Conservation (phyloP, 805 yeast genomes). For the Myxozyma melibiosi region DNA sequence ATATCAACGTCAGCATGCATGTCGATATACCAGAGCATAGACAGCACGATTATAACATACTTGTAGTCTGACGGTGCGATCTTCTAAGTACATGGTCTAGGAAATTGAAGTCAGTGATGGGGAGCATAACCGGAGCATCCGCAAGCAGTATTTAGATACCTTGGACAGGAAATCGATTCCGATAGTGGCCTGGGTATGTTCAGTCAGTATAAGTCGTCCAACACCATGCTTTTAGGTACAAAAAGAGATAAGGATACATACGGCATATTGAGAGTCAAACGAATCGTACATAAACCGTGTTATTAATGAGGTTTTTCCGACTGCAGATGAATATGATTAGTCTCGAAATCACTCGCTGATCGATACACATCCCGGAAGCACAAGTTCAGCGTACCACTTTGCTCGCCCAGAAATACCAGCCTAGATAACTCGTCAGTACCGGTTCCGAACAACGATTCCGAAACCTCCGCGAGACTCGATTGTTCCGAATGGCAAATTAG, state of each 20-base stretch:
- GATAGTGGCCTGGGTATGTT: conserved; percentile 69
- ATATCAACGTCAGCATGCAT: not conserved
- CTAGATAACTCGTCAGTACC: conserved; percentile 52
- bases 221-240: too few species aligned
- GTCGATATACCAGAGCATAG: not conserved
- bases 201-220: not conserved
- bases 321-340: conserved; percentile 41
- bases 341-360: not conserved
- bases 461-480: too few species aligned
- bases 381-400: conserved; percentile 58
- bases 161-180: conserved; percentile 95
- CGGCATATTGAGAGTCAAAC: conserved; percentile 89
- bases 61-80: conserved; percentile 91
- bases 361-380: not conserved
- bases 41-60: conserved; percentile 2
- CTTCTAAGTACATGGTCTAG: conserved; percentile 88
- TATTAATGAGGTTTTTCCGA: conserved; percentile 92
- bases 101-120: not conserved
- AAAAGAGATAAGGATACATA: conserved; percentile 16
- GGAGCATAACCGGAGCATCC: not conserved
- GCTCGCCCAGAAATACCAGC: conserved; percentile 96
- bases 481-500: too few species aligned
- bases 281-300: conserved; percentile 99
- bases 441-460: not conserved
- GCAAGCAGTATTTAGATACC: conserved; percentile 34